Percentiles rank a stretch among this genome's conserved stretches.
phyloP scores from a whole-genome alignment of 306 rosid genomes.

The Luffa acutangula region DNA sequence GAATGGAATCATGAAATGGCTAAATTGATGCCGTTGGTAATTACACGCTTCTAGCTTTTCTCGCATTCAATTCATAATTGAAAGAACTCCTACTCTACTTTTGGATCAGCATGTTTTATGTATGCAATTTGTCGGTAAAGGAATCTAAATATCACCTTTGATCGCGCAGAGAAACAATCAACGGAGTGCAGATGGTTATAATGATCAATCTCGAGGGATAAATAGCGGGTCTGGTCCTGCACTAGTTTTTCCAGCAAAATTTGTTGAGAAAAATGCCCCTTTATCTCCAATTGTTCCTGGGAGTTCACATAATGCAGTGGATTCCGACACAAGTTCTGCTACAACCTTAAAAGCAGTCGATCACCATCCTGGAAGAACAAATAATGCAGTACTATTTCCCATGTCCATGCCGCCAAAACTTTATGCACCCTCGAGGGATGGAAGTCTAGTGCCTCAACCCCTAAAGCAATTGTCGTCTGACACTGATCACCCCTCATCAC shows the following conservation, averaged over 20 bases:
- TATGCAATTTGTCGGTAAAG: not conserved
- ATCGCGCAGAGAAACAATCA: constrained; percentile 54
- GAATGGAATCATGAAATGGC: constrained; percentile 65
- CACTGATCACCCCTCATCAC: constrained; percentile 32
- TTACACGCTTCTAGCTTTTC: constrained; percentile 2
- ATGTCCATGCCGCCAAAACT: constrained; percentile 45
- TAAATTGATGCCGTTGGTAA: constrained; percentile 75
- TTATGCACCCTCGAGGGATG: constrained; percentile 29
- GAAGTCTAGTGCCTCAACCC: constrained; percentile 36
- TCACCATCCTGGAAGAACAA: constrained; percentile 39
- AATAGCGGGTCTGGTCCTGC: constrained; percentile 43
- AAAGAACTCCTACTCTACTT: not conserved
- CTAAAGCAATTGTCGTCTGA: constrained; percentile 42
- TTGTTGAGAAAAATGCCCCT: constrained; percentile 41
- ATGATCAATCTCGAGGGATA: constrained; percentile 42
- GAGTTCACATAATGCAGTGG: constrained; percentile 32
- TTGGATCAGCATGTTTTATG: not conserved
- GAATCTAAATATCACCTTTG: not conserved
- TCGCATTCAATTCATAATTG: constrained; percentile 12
- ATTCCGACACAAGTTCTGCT: constrained; percentile 45
- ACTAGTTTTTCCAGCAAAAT: constrained; percentile 45
- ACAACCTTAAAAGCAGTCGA: constrained; percentile 46
- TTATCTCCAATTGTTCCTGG: constrained; percentile 42
- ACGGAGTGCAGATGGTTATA: constrained; percentile 41
- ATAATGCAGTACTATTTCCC: constrained; percentile 41